Evolutionary conservation across 2,329 filamentous ascomycete species (phyloP), one percentile per base, ranked within the genome.

Genomic region (Colletotrichum cordylinicola): DNA sequence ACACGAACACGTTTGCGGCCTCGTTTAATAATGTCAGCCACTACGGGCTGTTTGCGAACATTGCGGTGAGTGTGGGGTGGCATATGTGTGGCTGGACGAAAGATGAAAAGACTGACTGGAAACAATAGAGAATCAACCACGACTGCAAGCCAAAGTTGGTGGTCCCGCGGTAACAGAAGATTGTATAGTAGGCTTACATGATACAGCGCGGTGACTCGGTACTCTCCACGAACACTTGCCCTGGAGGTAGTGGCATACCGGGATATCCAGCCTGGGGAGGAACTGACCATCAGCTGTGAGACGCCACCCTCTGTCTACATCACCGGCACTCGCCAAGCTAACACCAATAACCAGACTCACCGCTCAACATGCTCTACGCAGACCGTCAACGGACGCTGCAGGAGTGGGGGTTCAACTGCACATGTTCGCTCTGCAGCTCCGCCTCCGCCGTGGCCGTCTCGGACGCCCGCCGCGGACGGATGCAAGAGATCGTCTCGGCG

Each of bases 211-310:
- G 83, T 82, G 29, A 82, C 80, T 56, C 80, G 82, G 4, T 84
- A 84, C 75, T 83, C 81, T 4, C 78, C 78, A 9, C 79, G 78
- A 9, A 82, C 81, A 1, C 60, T 85, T 18, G 78, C 80, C 4
- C 80, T 84, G 79, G 82, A 83, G 24, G 80, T 84, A 4, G 77
- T 83, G 2, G 83, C 83, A 2, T 83, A 83, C 55, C 78, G 80
- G 2, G 83, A 85, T 37, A 84, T 85, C 10, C 60, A 81, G 55
- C 79, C 82, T 0, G 82, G 81, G 9, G 83, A 85, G 52, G 84
- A 85, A 66, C 79, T 85, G 21, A 84, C 80, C 31, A 82, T 85
- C 66, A 85, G 82, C 78, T 85, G 84, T 83, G 76, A 69, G 81
- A 71, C 8, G 13, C 9, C 31, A 48, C 2, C 18, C 6, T 21